These are phyloP conservation scores for Yamadazyma blattariae DNA, from an alignment of 1,139 yeast genomes.

Conservation along the genomic window DNA sequence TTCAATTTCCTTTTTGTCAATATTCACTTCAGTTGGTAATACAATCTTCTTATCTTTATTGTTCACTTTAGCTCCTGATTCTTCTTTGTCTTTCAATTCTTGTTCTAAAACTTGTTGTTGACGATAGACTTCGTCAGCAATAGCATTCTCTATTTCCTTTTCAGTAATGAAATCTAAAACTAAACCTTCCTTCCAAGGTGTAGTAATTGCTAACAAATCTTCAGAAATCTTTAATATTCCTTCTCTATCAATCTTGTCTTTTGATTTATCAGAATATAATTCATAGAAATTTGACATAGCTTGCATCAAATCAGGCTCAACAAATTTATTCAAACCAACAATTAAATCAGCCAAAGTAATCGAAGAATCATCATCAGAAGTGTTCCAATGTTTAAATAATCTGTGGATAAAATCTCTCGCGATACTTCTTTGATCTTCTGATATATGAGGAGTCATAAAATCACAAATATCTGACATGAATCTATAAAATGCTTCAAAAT, in stretches of 20 bases:
- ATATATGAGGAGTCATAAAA: constrained; percentile 53
- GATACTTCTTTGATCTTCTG: constrained; percentile 20
- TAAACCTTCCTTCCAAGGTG: constrained; percentile 76
- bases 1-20: constrained; percentile 62
- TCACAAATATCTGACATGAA: constrained; percentile 82
- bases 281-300: constrained; percentile 76
- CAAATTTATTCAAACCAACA: constrained; percentile 66
- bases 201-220: constrained; percentile 75
- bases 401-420: constrained; percentile 49
- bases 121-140: constrained; percentile 56
- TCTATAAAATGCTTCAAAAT: constrained; percentile 63
- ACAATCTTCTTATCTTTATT: constrained; percentile 34
- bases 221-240: constrained; percentile 83
- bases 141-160: constrained; percentile 57
- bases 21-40: constrained; percentile 56
- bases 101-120: constrained; percentile 26
- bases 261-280: constrained; percentile 59
- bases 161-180: constrained; percentile 60
- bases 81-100: constrained; percentile 13
- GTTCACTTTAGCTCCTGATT: constrained; percentile 9
- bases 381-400: constrained; percentile 71
- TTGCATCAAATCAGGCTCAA: constrained; percentile 75
- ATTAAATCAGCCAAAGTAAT: constrained; percentile 69
- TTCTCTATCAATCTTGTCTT: constrained; percentile 70
- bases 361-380: constrained; percentile 44